These are phyloP conservation scores for Gomphus bonarii DNA, from an alignment of 1,284 basidiomycete genomes.

Conservation along the genomic window DNA sequence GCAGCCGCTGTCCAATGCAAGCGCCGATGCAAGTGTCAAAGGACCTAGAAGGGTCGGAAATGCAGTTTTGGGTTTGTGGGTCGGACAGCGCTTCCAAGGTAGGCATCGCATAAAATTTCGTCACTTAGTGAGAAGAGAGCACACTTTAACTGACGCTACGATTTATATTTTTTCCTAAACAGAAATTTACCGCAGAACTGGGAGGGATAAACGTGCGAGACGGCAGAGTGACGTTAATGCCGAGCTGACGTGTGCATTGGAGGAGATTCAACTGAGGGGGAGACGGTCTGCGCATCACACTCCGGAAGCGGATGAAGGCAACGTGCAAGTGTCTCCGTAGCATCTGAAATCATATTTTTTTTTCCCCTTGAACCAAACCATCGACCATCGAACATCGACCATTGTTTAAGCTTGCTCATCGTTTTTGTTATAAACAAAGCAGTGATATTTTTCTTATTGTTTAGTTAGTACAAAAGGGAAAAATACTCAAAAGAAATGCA, in stretches of 20 bases:
- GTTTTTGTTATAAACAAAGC: too few species aligned
- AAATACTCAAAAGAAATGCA: too few species aligned
- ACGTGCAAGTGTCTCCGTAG: not conserved
- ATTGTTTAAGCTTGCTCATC: too few species aligned
- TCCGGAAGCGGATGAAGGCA: not conserved
- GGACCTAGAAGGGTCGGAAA: conserved; percentile 36
- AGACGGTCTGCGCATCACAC: not conserved
- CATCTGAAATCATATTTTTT: not conserved
- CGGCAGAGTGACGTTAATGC: conserved; percentile 4
- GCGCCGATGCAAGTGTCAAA: conserved; percentile 16
- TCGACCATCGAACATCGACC: too few species aligned
- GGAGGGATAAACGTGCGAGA: conserved; percentile 3
- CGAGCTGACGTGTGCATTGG: not conserved
- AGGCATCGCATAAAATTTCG: too few species aligned
- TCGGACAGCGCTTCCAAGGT: conserved; percentile 60
- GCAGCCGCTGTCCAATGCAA: conserved; percentile 8
- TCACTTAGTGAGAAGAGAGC: too few species aligned
- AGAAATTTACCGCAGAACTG: conserved; percentile 4
- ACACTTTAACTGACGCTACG: too few species aligned
- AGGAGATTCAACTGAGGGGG: not conserved
- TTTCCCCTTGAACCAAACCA: too few species aligned
- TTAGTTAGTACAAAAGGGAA: too few species aligned
- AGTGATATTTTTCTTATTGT: too few species aligned
- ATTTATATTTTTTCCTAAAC: too few species aligned
- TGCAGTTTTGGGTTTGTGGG: conserved; percentile 55